Evolutionary conservation across 2,329 filamentous ascomycete species (phyloP).

Genomic region (Alternaria rosae): DNA sequence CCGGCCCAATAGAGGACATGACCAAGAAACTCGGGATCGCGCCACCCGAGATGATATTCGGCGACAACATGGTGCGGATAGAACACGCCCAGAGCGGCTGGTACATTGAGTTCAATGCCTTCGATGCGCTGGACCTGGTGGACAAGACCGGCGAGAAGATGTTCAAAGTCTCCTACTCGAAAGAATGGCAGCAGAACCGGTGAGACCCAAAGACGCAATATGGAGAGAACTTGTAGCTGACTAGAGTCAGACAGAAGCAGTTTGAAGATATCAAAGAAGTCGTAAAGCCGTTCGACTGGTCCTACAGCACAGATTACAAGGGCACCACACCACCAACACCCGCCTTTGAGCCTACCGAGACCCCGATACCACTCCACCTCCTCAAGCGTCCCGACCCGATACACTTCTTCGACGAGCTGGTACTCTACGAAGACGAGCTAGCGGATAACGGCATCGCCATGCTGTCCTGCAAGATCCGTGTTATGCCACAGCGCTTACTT

Average conservation of each 20-base stretch:
- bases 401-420: constrained; percentile 93
- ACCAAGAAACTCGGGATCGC: constrained; percentile 80
- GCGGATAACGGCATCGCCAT: constrained; percentile 97
- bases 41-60: constrained; percentile 98
- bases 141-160: constrained; percentile 93
- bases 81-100: constrained; percentile 78
- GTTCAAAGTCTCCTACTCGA: constrained; percentile 92
- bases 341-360: constrained; percentile 55
- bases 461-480: constrained; percentile 87
- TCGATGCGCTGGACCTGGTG: constrained; percentile 85
- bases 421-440: constrained; percentile 96
- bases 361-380: constrained; percentile 81
- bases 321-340: constrained; percentile 65
- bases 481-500: constrained; percentile 89
- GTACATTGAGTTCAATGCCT: constrained; percentile 81
- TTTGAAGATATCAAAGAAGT: constrained; percentile 90
- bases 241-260: constrained; percentile 69
- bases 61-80: constrained; percentile 85
- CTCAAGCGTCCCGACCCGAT: constrained; percentile 91
- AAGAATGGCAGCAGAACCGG: constrained; percentile 80
- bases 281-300: constrained; percentile 98
- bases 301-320: constrained; percentile 87
- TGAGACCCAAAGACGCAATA: constrained; percentile 30
- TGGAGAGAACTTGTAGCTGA: constrained; percentile 12
- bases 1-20: constrained; percentile 87